Evolutionary conservation across 805 yeast genomes (phyloP).

Genomic region (Henningerozyma blattae): DNA sequence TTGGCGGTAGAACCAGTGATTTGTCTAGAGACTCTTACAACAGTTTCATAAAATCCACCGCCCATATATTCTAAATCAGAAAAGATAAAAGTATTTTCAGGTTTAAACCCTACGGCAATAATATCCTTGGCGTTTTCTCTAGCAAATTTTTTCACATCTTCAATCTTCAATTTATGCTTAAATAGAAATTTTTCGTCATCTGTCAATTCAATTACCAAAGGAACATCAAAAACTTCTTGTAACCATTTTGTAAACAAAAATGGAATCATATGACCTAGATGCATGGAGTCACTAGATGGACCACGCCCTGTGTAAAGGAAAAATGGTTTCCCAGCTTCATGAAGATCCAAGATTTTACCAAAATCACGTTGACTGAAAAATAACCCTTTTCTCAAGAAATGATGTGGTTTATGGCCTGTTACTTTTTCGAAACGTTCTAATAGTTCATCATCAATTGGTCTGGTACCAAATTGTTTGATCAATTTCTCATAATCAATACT

Average conservation of each 20-base stretch:
- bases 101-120: slow-evolving; percentile 87
- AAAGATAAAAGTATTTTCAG: slow-evolving; percentile 89
- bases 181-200: slow-evolving; percentile 96
- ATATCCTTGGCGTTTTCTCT: slow-evolving; percentile 83
- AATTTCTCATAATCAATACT: slow-evolving; percentile 87
- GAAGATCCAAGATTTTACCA: slow-evolving; percentile 63
- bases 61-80: slow-evolving; percentile 90
- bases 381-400: slow-evolving; percentile 77
- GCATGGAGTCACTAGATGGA: slow-evolving; percentile 89
- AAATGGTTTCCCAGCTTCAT: slow-evolving; percentile 91
- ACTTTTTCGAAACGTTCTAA: slow-evolving; percentile 62
- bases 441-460: slow-evolving; percentile 53
- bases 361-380: slow-evolving; percentile 89
- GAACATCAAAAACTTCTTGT: slow-evolving; percentile 95
- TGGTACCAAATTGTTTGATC: slow-evolving; percentile 80
- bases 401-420: slow-evolving; percentile 89
- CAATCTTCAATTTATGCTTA: slow-evolving; percentile 80
- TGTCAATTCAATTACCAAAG: slow-evolving; percentile 84
- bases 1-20: slow-evolving; percentile 95
- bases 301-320: slow-evolving; percentile 97
- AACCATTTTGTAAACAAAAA: slow-evolving; percentile 94
- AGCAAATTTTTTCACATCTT: slow-evolving; percentile 74
- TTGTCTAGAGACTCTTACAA: slow-evolving; percentile 83
- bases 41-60: slow-evolving; percentile 86
- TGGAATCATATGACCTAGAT: slow-evolving; percentile 94